Percentiles rank a stretch among this genome's conserved stretches.
Evolutionary conservation across 192 early-diverging fungal genomes (phyloP).

Genomic region (Coemansia sp.): DNA sequence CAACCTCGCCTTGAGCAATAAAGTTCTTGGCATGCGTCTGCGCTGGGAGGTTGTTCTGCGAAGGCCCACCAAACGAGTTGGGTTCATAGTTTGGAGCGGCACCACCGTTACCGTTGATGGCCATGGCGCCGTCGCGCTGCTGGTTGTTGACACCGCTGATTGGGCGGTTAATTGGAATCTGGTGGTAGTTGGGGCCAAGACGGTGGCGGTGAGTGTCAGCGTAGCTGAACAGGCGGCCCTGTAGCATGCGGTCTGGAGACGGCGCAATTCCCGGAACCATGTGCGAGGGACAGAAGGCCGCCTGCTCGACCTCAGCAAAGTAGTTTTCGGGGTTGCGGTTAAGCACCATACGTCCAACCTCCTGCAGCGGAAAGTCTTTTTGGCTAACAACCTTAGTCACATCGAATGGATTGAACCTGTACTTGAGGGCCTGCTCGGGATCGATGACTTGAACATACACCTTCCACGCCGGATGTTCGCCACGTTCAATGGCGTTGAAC

Average conservation of each 20-base stretch:
- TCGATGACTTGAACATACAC: slow-evolving; percentile 73
- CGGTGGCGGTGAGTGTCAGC: slow-evolving; percentile 85
- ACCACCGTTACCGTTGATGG: slow-evolving; percentile 63
- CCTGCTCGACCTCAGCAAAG: slow-evolving; percentile 84
- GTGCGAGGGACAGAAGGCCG: slow-evolving; percentile 74
- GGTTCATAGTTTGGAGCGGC: slow-evolving; percentile 71
- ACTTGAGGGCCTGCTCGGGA: slow-evolving; percentile 68
- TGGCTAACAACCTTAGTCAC: slow-evolving; percentile 83
- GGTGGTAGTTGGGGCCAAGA: slow-evolving; percentile 74
- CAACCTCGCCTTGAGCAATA: slow-evolving; percentile 55
- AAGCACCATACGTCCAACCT: slow-evolving; percentile 74
- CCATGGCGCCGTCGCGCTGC: slow-evolving; percentile 74
- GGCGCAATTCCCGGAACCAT: slow-evolving; percentile 81
- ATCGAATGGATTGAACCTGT: slow-evolving; percentile 76
- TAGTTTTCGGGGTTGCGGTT: slow-evolving; percentile 83
- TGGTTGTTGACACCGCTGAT: slow-evolving; percentile 62
- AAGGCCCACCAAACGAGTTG: slow-evolving; percentile 61
- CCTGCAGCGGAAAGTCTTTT: slow-evolving; percentile 71
- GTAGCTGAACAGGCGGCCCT: slow-evolving; percentile 83
- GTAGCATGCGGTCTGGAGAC: slow-evolving; percentile 77
- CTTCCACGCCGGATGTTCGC: slow-evolving; percentile 70
- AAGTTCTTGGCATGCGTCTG: slow-evolving; percentile 56
- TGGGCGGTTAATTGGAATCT: slow-evolving; percentile 82
- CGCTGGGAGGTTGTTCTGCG: slow-evolving; percentile 59
- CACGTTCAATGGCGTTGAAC: slow-evolving; percentile 67